These are phyloP conservation scores for Stentor roeselii DNA, from an alignment of 73 alveolate genomes.

Conservation along the genomic window DNA sequence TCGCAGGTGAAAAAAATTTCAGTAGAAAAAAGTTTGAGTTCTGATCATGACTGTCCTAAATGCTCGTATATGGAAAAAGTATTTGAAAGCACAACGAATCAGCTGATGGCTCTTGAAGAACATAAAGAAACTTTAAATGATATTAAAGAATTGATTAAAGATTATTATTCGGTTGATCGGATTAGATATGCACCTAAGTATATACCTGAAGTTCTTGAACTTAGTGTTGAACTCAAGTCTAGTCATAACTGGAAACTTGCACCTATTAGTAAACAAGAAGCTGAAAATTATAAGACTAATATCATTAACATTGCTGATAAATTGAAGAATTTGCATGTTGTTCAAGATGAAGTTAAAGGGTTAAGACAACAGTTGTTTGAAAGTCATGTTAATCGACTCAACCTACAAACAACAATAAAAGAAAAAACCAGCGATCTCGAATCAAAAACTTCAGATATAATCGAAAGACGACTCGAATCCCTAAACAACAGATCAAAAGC, in stretches of 20 bases:
- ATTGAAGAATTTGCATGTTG: background rate
- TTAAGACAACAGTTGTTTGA: conserved; percentile 5
- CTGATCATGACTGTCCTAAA: background rate
- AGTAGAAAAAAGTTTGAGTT: background rate
- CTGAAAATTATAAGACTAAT: background rate
- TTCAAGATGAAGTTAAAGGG: conserved; percentile 19
- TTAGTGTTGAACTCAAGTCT: background rate
- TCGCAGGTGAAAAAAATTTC: background rate
- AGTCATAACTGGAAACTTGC: background rate
- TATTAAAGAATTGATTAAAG: background rate
- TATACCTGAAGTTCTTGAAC: background rate
- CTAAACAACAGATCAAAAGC: conserved; percentile 10
- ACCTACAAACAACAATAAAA: background rate
- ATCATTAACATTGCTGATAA: background rate
- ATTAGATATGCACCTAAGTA: background rate
- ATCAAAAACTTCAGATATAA: background rate
- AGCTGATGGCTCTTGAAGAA: conserved; percentile 12
- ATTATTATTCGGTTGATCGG: background rate
- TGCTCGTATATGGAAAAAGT: conserved; percentile 2
- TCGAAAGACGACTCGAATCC: background rate
- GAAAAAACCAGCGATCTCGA: background rate
- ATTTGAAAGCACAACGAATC: background rate
- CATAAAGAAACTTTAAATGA: background rate
- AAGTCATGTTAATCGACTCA: background rate
- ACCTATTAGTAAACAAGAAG: background rate